Evolutionary conservation across 2,329 filamentous ascomycete species (phyloP).

Genomic region (Colletotrichum abscissum): DNA sequence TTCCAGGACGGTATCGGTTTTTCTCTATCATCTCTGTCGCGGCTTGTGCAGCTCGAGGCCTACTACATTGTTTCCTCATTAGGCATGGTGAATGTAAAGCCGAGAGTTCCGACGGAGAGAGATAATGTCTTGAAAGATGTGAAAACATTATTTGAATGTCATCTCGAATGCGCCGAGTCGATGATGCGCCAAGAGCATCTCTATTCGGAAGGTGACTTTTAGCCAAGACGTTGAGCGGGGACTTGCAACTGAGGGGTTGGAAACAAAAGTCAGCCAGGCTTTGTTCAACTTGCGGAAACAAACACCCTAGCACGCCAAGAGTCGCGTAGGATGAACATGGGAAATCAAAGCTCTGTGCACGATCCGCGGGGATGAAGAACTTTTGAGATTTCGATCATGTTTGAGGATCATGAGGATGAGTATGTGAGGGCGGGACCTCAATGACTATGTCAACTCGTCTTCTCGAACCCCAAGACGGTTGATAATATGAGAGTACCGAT

Average conservation of each 20-base stretch:
- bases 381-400: too few relatives aligned
- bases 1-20: not conserved
- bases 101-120: not conserved
- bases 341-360: not conserved
- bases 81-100: not conserved
- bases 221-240: slow-evolving; percentile 26
- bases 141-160: not conserved
- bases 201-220: slow-evolving; percentile 26
- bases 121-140: not conserved
- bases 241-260: slow-evolving; percentile 2
- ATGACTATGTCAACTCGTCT: too few relatives aligned
- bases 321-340: not conserved
- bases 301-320: slow-evolving; percentile 2
- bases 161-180: not conserved
- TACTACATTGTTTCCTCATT: not conserved
- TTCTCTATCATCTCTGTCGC: not conserved
- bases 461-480: too few relatives aligned
- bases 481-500: too few relatives aligned
- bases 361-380: not conserved
- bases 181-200: slow-evolving; percentile 7
- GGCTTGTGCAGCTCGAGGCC: not conserved
- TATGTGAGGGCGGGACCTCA: too few relatives aligned
- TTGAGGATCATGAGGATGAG: too few relatives aligned
- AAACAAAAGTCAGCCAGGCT: not conserved
- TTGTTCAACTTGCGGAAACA: not conserved